Evolutionary conservation across 2,329 filamentous ascomycete species (phyloP), one percentile per base, ranked within the genome.

Genomic region (Geosmithia flava): DNA sequence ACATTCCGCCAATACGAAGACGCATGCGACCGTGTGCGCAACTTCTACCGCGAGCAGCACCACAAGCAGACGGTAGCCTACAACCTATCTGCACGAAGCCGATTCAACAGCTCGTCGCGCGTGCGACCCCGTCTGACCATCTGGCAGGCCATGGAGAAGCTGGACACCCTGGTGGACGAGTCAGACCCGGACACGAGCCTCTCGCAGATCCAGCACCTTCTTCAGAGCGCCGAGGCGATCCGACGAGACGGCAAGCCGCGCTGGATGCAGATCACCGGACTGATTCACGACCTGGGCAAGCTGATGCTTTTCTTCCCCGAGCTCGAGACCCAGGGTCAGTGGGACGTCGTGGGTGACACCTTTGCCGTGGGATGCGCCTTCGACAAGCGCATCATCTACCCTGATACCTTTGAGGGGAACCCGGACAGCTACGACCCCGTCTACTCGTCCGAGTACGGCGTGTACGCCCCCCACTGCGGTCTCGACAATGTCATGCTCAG

Each of bases 81-180:
- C 75, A 95, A 95, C 71, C 74, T 94, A 42, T 80, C 81, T 53
- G 87, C 85, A 15, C 85, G 89, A 48, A 80, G 60, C 57, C 64
- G 64, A 45, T 69, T 69, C 58, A 54, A 81, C 64, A 74, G 73
- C 53, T 77, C 81, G 52, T 76, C 76, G 2, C 79, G 85, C 17
- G 59, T 58, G 41, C 68, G 73, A 48, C 80, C 83, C 16, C 75
- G 85, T 64, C 87, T 95, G 85, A 84, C 82, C 52, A 75, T 95
- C 62, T 95, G 88, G 89, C 74, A 94, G 63, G 89, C 89, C 19
- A 93, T 95, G 68, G 87, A 94, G 76, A 90, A 88, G 67, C 82
- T 95, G 59, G 87, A 95, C 75, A 88, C 85, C 0, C 76, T 95
- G 47, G 85, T 95, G 63, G 89, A 95, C 68, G 86, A 94, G 67